Evolutionary conservation across 208 protist species (phyloP).

Genomic region (Strigomonas galati): DNA sequence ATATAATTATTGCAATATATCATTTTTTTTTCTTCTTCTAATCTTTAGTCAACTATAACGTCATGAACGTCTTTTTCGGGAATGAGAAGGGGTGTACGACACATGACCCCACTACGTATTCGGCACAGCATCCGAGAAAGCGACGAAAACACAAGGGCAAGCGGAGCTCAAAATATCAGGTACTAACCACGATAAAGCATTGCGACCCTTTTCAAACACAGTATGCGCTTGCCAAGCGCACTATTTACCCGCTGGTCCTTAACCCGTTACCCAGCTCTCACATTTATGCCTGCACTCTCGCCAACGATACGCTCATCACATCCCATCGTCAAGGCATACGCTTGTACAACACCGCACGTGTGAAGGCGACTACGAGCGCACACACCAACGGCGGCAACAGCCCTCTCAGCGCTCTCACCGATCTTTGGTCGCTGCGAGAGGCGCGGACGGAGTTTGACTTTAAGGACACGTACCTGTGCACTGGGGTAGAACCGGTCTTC

Average conservation of each 20-base stretch:
- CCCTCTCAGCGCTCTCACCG: conserved; percentile 13
- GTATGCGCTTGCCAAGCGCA: background rate
- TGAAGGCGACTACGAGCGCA: background rate
- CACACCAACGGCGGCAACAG: background rate
- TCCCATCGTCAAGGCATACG: conserved; percentile 47
- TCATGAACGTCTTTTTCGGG: background rate
- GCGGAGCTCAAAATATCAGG: background rate
- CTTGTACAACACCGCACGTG: conserved; percentile 27
- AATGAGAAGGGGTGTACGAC: background rate
- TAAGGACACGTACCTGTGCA: conserved; percentile 53
- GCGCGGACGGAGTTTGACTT: conserved; percentile 30
- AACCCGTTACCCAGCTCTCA: conserved; percentile 42
- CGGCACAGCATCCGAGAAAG: background rate
- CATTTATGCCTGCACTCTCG: conserved; percentile 30
- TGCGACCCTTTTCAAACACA: background rate
- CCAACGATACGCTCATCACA: conserved; percentile 30
- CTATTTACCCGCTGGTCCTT: conserved; percentile 22
- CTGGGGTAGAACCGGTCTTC: conserved; percentile 12
- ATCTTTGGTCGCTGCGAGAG: conserved; percentile 44
- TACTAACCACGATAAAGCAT: background rate
- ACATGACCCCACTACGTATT: background rate
- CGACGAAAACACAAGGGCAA: background rate
- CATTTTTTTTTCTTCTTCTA: background rate
- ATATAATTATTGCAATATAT: background rate
- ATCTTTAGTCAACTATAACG: background rate